Conservation (phyloP, 805 yeast genomes). For the Metschnikowia dekortorum region DNA sequence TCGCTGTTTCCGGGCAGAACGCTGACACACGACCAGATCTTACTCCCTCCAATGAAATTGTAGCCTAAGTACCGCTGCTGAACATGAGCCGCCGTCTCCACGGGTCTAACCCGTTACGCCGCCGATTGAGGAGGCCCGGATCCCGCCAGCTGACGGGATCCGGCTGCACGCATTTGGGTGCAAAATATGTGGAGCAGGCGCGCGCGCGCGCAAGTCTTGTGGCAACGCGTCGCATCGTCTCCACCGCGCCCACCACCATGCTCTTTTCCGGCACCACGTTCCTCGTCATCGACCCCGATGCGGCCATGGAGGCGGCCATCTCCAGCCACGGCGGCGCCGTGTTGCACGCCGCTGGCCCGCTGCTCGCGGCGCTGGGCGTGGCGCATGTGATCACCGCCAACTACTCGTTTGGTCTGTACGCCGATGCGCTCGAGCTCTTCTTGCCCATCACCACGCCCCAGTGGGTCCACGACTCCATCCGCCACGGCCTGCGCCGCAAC, state of each 20-base stretch:
- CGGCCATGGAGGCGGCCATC: conserved; percentile 3
- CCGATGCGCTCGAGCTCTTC: conserved; percentile 45
- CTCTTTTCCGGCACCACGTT: conserved; percentile 8
- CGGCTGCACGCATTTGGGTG: background rate
- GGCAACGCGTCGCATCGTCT: background rate
- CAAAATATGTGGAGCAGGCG: background rate
- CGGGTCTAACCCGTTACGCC: too few relatives aligned
- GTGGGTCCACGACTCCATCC: conserved; percentile 54
- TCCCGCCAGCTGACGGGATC: too few relatives aligned
- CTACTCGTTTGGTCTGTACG: conserved; percentile 49
- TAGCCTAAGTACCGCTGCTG: too few relatives aligned
- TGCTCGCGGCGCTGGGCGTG: conserved; percentile 10
- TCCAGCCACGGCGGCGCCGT: conserved; percentile 10
- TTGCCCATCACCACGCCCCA: conserved; percentile 60
- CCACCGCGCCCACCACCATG: background rate
- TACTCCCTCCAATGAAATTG: too few relatives aligned
- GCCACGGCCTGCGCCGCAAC: conserved; percentile 26
- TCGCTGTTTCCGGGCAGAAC: too few relatives aligned
- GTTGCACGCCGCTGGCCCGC: background rate
- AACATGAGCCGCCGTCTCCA: too few relatives aligned
- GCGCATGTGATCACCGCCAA: conserved; percentile 52
- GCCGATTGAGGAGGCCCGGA: too few relatives aligned
- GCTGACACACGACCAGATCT: too few relatives aligned
- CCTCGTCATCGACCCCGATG: conserved; percentile 4
- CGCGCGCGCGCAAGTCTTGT: background rate